These are phyloP conservation scores for Neonectria magnoliae DNA, from an alignment of 2,329 filamentous ascomycete species.

Conservation along the genomic window DNA sequence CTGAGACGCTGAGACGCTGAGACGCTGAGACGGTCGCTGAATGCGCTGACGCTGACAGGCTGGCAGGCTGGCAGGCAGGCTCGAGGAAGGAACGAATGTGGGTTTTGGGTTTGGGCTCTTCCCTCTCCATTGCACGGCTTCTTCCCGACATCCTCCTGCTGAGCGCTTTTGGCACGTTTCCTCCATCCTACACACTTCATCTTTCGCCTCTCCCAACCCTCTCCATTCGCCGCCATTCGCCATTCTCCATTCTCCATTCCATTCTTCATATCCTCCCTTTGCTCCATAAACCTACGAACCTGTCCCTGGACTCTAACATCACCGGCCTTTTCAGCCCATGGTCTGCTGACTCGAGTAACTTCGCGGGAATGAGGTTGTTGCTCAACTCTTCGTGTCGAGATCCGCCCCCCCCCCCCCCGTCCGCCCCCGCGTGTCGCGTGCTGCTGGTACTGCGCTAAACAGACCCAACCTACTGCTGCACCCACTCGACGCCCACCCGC, in stretches of 20 bases:
- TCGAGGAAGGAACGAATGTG: slow-evolving; percentile 13
- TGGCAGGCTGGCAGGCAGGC: slow-evolving; percentile 11
- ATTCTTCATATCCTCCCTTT: not conserved
- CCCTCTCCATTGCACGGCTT: not conserved
- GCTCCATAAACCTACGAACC: not conserved
- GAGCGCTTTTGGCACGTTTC: slow-evolving; percentile 10
- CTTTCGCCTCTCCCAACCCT: slow-evolving; percentile 4
- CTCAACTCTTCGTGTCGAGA: slow-evolving; percentile 19
- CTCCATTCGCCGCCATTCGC: not conserved
- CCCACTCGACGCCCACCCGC: not conserved
- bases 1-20: not conserved
- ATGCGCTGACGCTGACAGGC: slow-evolving; percentile 9
- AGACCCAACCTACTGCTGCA: not conserved
- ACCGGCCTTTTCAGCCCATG: not conserved
- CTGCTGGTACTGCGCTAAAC: slow-evolving; percentile 16
- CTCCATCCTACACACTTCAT: slow-evolving; percentile 17
- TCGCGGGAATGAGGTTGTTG: slow-evolving; percentile 23
- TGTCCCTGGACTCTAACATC: not conserved
- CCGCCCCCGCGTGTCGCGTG: slow-evolving; percentile 10
- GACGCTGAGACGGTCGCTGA: not conserved
- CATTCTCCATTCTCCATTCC: not conserved
- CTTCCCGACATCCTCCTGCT: not conserved
- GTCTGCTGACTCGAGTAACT: slow-evolving; percentile 1
- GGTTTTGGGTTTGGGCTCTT: slow-evolving; percentile 6
- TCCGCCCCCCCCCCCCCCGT: slow-evolving; percentile 15